These are phyloP conservation scores for Alnus glutinosa DNA, from an alignment of 306 rosid species.

Conservation along the genomic window DNA sequence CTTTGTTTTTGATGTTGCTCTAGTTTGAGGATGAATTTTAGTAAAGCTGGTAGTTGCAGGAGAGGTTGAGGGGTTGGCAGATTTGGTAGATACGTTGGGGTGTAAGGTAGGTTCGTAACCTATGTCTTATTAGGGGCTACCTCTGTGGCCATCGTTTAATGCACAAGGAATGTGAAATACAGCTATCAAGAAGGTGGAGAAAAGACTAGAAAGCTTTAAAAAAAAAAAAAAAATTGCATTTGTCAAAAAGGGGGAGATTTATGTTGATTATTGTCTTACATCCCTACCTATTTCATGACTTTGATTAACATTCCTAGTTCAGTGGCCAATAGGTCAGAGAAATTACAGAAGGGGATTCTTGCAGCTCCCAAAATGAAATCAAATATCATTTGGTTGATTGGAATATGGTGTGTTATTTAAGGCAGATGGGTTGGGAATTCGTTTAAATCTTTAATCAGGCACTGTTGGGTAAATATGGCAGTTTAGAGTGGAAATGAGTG, in stretches of 20 bases:
- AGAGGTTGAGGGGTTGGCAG: not conserved
- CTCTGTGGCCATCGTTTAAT: too few species aligned
- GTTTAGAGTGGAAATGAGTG: not conserved
- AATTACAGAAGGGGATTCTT: not conserved
- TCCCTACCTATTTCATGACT: not conserved
- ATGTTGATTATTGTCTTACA: not conserved
- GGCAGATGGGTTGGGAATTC: not conserved
- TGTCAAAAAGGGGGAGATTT: not conserved
- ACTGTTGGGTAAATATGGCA: not conserved
- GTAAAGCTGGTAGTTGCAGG: not conserved
- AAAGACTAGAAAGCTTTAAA: not conserved
- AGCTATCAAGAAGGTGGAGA: not conserved
- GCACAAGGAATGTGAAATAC: too few species aligned
- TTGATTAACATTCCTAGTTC: not conserved
- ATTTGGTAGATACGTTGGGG: not conserved
- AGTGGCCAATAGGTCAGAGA: not conserved
- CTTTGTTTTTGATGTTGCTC: not conserved
- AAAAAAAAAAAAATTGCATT: constrained; percentile 1
- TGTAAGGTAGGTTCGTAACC: not conserved
- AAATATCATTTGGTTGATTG: not conserved
- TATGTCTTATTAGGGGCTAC: not conserved
- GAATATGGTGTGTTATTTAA: not conserved
- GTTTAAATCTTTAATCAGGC: too few species aligned
- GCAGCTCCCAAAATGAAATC: not conserved
- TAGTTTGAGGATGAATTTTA: not conserved